Conservation (phyloP, 495 filamentous ascomycete genomes). For the Hypoxylon intermedium region DNA sequence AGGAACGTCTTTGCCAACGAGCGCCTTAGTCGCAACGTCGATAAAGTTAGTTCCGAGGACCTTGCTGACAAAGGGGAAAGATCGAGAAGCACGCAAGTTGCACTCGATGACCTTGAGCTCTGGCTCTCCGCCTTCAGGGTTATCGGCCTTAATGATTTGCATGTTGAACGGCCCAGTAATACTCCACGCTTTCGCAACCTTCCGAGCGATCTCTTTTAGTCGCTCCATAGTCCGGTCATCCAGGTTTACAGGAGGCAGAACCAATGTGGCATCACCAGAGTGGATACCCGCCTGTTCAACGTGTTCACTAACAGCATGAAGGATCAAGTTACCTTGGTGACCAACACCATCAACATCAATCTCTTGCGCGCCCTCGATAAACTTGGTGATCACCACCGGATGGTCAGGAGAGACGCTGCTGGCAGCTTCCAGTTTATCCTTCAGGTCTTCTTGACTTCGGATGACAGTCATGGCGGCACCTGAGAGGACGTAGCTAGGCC, state of each 20-base stretch:
- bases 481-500: constrained; percentile 96
- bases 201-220: constrained; percentile 91
- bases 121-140: constrained; percentile 72
- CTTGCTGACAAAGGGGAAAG: constrained; percentile 97
- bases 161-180: constrained; percentile 99
- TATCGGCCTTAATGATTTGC: constrained; percentile 95
- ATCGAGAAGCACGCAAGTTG: constrained; percentile 96
- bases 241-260: constrained; percentile 85
- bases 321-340: constrained; percentile 80
- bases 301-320: constrained; percentile 96
- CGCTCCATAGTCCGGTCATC: constrained; percentile 78
- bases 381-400: constrained; percentile 99
- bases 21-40: constrained; percentile 91
- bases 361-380: constrained; percentile 96
- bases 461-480: constrained; percentile 99
- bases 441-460: constrained; percentile 86
- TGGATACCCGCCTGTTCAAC: constrained; percentile 98
- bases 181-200: constrained; percentile 95
- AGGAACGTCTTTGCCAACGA: constrained; percentile 85
- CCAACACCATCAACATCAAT: constrained; percentile 98
- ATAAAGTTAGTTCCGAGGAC: constrained; percentile 98
- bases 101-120: constrained; percentile 96
- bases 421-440: constrained; percentile 88
- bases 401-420: constrained; percentile 93
- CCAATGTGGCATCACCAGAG: constrained; percentile 94